Evolutionary conservation across 1,139 yeast species (phyloP).

Genomic region (Geotrichum carabidarum): DNA sequence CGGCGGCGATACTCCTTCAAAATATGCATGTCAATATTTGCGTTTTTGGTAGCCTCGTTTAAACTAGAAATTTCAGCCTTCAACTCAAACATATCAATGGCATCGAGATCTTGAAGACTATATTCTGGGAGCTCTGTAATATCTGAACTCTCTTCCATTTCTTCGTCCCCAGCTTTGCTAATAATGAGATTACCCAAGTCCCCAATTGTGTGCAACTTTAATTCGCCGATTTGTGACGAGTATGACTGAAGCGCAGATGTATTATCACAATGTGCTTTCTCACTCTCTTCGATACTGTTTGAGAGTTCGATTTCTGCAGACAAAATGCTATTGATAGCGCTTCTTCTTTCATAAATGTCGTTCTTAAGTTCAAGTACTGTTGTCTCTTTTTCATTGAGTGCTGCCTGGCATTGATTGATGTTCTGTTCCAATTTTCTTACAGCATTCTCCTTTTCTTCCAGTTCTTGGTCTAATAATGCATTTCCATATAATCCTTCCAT

Average conservation of each 20-base stretch:
- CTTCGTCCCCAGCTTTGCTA: slow-evolving; percentile 15
- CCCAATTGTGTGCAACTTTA: slow-evolving; percentile 30
- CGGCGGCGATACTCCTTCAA: slow-evolving; percentile 72
- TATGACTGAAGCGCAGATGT: slow-evolving; percentile 41
- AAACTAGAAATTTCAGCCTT: slow-evolving; percentile 51
- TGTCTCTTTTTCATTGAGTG: slow-evolving; percentile 35
- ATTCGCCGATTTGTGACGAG: slow-evolving; percentile 24
- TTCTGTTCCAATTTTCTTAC: slow-evolving; percentile 33
- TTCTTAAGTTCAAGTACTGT: slow-evolving; percentile 42
- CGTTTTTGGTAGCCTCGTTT: slow-evolving; percentile 53
- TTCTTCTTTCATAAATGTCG: slow-evolving; percentile 48
- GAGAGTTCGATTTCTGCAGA: slow-evolving; percentile 65
- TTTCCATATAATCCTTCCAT: slow-evolving; percentile 35
- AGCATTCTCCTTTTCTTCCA: slow-evolving; percentile 22
- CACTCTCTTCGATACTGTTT: slow-evolving; percentile 59
- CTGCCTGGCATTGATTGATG: slow-evolving; percentile 34
- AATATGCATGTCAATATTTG: slow-evolving; percentile 67
- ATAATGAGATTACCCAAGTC: slow-evolving; percentile 25
- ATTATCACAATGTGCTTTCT: slow-evolving; percentile 43
- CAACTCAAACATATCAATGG: slow-evolving; percentile 48
- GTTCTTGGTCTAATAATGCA: slow-evolving; percentile 32
- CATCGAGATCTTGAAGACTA: slow-evolving; percentile 50
- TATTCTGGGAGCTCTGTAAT: slow-evolving; percentile 33
- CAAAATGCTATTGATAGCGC: slow-evolving; percentile 53
- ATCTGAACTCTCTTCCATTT: slow-evolving; percentile 20